Evolutionary conservation across 345 rosid genomes (phyloP).

Genomic region (Gossypioides kirkii): DNA sequence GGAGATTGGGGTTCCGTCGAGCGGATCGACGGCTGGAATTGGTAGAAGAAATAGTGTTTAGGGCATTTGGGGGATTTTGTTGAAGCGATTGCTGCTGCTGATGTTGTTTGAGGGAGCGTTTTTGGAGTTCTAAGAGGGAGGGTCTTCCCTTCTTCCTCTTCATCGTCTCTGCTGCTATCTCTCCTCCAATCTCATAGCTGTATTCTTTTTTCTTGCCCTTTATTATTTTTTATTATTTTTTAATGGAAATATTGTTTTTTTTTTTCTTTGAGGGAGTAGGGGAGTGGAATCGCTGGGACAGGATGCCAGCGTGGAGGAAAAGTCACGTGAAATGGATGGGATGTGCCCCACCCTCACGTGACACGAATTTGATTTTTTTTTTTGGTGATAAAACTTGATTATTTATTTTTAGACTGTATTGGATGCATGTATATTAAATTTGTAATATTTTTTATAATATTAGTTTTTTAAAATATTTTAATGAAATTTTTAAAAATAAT

Average conservation of each 20-base stretch:
- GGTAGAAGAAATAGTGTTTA: constrained; percentile 51
- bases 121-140: constrained; percentile 83
- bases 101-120: constrained; percentile 68
- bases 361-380: background rate
- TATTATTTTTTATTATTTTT: constrained; percentile 11
- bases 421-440: too few species aligned
- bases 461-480: too few species aligned
- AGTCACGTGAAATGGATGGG: constrained; percentile 24
- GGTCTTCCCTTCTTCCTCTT: constrained; percentile 98
- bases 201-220: constrained; percentile 17
- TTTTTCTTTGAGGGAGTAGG: background rate
- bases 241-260: background rate
- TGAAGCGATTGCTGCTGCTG: constrained; percentile 30
- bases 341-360: background rate
- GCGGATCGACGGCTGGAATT: constrained; percentile 44
- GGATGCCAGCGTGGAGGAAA: constrained; percentile 12
- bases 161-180: constrained; percentile 46
- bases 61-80: constrained; percentile 30
- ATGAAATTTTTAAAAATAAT: too few species aligned
- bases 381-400: too few species aligned
- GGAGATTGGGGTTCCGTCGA: constrained; percentile 46
- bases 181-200: constrained; percentile 34
- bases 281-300: constrained; percentile 20
- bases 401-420: too few species aligned
- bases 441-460: too few species aligned